These are phyloP conservation scores for Tolypocladium nubicola DNA, from an alignment of 2,329 filamentous ascomycete genomes.

Conservation along the genomic window DNA sequence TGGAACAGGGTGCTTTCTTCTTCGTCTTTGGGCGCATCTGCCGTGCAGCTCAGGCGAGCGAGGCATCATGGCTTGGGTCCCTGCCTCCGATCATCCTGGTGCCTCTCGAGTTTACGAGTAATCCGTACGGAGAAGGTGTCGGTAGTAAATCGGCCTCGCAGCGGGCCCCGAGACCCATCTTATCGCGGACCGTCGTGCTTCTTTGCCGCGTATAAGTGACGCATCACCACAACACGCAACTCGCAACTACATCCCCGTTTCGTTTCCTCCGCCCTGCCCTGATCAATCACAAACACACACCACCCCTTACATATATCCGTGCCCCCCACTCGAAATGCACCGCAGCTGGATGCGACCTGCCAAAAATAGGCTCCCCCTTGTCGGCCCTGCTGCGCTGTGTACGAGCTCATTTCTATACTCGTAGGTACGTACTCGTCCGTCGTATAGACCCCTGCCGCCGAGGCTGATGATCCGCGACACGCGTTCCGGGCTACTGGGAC, in stretches of 20 bases:
- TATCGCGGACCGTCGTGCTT: not conserved
- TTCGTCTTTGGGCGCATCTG: not conserved
- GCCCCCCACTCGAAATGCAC: not conserved
- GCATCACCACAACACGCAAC: not conserved
- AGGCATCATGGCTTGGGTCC: not conserved
- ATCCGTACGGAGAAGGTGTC: too few species aligned
- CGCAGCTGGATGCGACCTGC: not conserved
- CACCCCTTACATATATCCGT: too few species aligned
- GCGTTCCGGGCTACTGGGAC: not conserved
- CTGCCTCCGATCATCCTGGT: not conserved
- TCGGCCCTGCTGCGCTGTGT: not conserved
- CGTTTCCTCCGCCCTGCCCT: not conserved
- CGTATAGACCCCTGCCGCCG: not conserved
- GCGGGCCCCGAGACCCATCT: not conserved
- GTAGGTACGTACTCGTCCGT: too few species aligned
- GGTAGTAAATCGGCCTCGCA: not conserved
- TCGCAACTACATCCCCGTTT: not conserved
- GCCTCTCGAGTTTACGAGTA: not conserved
- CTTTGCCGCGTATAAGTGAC: not conserved
- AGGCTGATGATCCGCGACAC: not conserved
- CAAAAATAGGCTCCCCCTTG: not conserved
- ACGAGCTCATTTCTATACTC: not conserved
- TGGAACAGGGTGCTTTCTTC: not conserved
- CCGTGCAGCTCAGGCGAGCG: not conserved
- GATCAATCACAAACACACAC: too few species aligned